Evolutionary conservation across 2,329 filamentous ascomycete species (phyloP).

Genomic region (Chalara sp.): DNA sequence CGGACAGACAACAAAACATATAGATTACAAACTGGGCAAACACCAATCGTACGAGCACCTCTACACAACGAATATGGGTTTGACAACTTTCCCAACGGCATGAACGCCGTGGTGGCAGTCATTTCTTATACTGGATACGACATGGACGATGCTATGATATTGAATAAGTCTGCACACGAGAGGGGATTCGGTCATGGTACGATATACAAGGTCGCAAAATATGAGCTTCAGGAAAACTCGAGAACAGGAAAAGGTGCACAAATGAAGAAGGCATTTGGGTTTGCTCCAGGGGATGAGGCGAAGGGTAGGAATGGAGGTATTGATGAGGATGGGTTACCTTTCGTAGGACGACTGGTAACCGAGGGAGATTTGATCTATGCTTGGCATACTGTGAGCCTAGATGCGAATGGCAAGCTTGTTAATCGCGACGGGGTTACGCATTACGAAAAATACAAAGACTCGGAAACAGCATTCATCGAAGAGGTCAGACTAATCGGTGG

Average conservation of each 20-base stretch:
- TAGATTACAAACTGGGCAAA: slow-evolving; percentile 89
- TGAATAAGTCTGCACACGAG: slow-evolving; percentile 96
- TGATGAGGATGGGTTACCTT: slow-evolving; percentile 81
- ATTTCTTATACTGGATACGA: slow-evolving; percentile 99
- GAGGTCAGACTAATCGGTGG: slow-evolving; percentile 86
- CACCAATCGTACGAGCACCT: slow-evolving; percentile 83
- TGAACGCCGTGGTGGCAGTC: slow-evolving; percentile 91
- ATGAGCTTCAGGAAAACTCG: slow-evolving; percentile 75
- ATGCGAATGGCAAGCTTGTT: slow-evolving; percentile 69
- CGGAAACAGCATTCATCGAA: slow-evolving; percentile 82
- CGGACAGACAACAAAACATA: slow-evolving; percentile 98
- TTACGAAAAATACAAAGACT: slow-evolving; percentile 91
- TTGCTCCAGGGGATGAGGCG: slow-evolving; percentile 70
- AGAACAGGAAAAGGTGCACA: slow-evolving; percentile 39
- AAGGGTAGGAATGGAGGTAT: slow-evolving; percentile 65
- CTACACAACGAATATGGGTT: slow-evolving; percentile 94
- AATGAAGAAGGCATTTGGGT: slow-evolving; percentile 81
- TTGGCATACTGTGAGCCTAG: slow-evolving; percentile 79
- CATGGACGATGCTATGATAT: slow-evolving; percentile 99
- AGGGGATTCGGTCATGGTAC: slow-evolving; percentile 92
- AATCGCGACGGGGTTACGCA: slow-evolving; percentile 83
- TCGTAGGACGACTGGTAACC: slow-evolving; percentile 68
- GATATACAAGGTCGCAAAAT: slow-evolving; percentile 96
- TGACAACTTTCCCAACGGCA: slow-evolving; percentile 97
- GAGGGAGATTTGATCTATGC: slow-evolving; percentile 83